phyloP scores from a whole-genome alignment of 2,329 filamentous ascomycete species.

The Sclerotinia borealis region DNA sequence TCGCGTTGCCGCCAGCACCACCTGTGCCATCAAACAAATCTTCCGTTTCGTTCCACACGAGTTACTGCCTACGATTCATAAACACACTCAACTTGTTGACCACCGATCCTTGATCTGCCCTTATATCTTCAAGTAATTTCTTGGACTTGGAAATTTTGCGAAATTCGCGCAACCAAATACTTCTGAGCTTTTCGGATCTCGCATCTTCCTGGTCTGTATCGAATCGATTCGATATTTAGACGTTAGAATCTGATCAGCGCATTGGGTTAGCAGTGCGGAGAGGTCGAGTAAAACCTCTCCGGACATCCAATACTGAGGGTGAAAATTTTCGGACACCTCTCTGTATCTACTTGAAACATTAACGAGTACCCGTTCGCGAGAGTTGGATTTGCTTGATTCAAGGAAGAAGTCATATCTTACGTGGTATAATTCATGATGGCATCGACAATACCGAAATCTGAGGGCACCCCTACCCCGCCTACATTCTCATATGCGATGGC shows the following conservation, averaged over 20 bases:
- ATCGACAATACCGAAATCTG: constrained; percentile 34
- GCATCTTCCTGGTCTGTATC: neutral
- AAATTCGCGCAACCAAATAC: neutral
- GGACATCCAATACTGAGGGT: constrained; percentile 32
- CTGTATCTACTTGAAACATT: constrained; percentile 14
- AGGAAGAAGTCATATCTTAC: neutral
- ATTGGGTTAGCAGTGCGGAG: constrained; percentile 30
- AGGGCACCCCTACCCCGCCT: constrained; percentile 37
- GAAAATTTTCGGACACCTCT: constrained; percentile 22
- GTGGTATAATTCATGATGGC: constrained; percentile 35
- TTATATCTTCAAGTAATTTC: constrained; percentile 10
- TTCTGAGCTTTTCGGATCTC: neutral
- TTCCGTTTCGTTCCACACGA: constrained; percentile 23
- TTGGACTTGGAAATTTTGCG: constrained; percentile 5
- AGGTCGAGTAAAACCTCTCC: constrained; percentile 35
- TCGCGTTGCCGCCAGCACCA: constrained; percentile 22
- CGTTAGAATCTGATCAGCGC: constrained; percentile 18
- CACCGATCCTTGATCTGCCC: constrained; percentile 15
- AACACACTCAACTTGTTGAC: constrained; percentile 3
- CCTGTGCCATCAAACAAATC: constrained; percentile 27
- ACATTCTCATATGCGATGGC: constrained; percentile 94
- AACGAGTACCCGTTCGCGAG: neutral
- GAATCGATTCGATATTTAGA: neutral
- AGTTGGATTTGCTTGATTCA: constrained; percentile 7
- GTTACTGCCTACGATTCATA: constrained; percentile 18